Conservation (phyloP, 1,284 basidiomycete genomes). For the Sporisorium reilianum region DNA sequence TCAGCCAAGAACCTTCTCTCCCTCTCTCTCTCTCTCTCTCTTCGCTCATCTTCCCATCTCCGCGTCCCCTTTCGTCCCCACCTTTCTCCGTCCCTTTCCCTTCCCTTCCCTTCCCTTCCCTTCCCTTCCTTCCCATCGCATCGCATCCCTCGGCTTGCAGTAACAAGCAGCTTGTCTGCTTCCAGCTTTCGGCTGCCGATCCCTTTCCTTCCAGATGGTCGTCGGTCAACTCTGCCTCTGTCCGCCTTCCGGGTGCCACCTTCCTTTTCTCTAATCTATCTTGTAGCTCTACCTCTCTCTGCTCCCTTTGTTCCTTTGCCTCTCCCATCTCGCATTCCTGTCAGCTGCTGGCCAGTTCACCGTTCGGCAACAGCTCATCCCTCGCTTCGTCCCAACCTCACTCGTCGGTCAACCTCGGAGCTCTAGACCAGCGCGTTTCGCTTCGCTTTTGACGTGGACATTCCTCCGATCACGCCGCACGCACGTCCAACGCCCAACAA, state of each 20-base stretch:
- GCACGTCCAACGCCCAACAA: background rate
- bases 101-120: no score
- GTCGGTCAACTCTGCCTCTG: slow-evolving; percentile 2
- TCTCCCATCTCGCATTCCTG: no score
- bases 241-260: background rate
- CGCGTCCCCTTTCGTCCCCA: no score
- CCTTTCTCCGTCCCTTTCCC: background rate
- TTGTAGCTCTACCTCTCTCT: background rate
- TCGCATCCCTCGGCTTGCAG: background rate
- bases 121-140: no score
- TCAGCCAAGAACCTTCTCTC: background rate
- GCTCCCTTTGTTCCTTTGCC: background rate
- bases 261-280: background rate
- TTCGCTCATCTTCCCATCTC: no score
- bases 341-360: background rate
- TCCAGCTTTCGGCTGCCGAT: background rate
- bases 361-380: background rate
- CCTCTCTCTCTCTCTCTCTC: no score
- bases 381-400: background rate
- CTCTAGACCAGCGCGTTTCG: background rate
- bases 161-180: background rate
- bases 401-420: background rate
- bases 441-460: background rate
- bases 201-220: background rate
- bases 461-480: background rate